These are phyloP conservation scores for Gypsophila paniculata DNA, from an alignment of 179 eudicot species.

Conservation along the genomic window DNA sequence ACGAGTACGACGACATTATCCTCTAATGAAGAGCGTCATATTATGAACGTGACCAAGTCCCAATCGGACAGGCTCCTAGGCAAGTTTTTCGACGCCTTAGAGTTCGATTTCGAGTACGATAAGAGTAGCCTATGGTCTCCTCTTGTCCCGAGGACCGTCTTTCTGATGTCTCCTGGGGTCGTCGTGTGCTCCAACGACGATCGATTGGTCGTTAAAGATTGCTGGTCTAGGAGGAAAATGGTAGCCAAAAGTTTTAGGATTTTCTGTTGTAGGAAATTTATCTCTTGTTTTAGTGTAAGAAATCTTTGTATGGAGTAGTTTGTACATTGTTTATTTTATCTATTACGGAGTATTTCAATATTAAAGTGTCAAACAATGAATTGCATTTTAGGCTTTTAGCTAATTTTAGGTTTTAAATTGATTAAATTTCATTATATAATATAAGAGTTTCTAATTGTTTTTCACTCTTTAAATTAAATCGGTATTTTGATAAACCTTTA, in stretches of 20 bases:
- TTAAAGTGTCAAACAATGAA: too few species aligned
- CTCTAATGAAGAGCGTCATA: slow-evolving; percentile 21
- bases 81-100: slow-evolving; percentile 57
- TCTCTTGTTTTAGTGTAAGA: slow-evolving; percentile 25
- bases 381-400: too few species aligned
- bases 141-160: slow-evolving; percentile 37
- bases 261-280: slow-evolving; percentile 17
- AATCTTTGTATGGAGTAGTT: neutral
- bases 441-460: too few species aligned
- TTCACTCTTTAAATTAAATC: too few species aligned
- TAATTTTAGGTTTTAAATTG: too few species aligned
- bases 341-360: too few species aligned
- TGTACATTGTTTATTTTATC: neutral
- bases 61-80: slow-evolving; percentile 51
- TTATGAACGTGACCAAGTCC: slow-evolving; percentile 45
- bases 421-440: too few species aligned
- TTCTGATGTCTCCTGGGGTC: slow-evolving; percentile 30
- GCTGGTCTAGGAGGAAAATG: neutral
- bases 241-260: neutral
- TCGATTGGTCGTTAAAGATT: slow-evolving; percentile 14
- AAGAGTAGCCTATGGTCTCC: slow-evolving; percentile 68
- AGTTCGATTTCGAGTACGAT: slow-evolving; percentile 55
- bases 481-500: too few species aligned
- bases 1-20: slow-evolving; percentile 6
- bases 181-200: slow-evolving; percentile 21